Base-by-base conservation (phyloP, 805 yeast species). In the Tetrapisispora phaffii region DNA sequence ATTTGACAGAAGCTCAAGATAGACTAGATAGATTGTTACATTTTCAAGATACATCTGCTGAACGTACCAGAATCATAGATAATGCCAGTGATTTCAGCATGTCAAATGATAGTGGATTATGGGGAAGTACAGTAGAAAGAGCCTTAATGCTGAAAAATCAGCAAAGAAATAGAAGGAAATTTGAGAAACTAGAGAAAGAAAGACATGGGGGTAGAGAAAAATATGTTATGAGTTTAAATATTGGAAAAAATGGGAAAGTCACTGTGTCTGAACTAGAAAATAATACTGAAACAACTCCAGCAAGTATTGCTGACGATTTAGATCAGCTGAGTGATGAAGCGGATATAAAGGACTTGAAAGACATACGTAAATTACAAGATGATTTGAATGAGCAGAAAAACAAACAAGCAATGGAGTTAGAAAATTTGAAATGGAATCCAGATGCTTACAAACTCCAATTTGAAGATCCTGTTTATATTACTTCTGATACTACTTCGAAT, bases 21-120 rank as follows among this genome's bases (percentile, higher is more conserved):
- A 69, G 89, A 42, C 67, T 93, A 41, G 85, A 85, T 28, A 82
- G 77, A 28, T 66, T 93, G 40, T 68, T 93, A 37, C 75, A 79
- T 49, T 93, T 80, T 62, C 98, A 93, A 61, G 85, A 77, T 2
- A 79, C 89, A 16, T 85, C 94, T 7, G 85, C 89, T 1, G 94
- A 87, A 60, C 73, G 99, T 60, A 93, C 98, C 0, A 79, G 77
- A 53, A 87, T 93, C 50, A 89, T 94, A 34, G 99, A 93, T 60
- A 82, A 86, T 58, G 96, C 94, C 0, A 78, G 95, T 5, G 98
- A 93, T 60, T 63, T 81, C 45, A 68, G 74, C 15, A 66, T 72
- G 31, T 77, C 86, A 0, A 68, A 69, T 2, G 65, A 74, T 0
- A 72, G 71, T 28, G 82, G 77, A 52, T 68, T 82, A 50, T 93